Evolutionary conservation across 805 yeast species (phyloP).

Genomic region (Candida railenensis): DNA sequence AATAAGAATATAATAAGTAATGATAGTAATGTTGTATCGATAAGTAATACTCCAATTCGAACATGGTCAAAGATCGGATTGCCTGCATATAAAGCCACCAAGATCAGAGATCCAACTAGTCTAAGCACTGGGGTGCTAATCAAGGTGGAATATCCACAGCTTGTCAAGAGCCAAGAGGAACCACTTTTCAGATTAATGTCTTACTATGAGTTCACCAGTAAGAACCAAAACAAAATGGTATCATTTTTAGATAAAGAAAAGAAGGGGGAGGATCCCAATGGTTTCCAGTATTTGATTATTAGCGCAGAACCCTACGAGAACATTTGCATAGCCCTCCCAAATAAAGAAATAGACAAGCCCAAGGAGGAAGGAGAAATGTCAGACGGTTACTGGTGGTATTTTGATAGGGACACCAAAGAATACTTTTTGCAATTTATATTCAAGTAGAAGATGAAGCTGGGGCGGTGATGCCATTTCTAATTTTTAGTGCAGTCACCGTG

Average conservation of each 20-base stretch:
- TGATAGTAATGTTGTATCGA: conserved; percentile 24
- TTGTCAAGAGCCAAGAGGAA: conserved; percentile 34
- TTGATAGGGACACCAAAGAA: conserved; percentile 68
- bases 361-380: conserved; percentile 21
- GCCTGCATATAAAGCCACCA: conserved; percentile 69
- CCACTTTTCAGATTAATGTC: conserved; percentile 80
- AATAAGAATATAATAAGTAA: conserved; percentile 7
- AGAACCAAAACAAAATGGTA: conserved; percentile 39
- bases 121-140: conserved; percentile 65
- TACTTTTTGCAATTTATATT: conserved; percentile 71
- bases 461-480: background rate
- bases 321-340: conserved; percentile 72
- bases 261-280: conserved; percentile 24
- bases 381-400: conserved; percentile 59
- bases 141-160: conserved; percentile 54
- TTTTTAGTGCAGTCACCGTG: too few species aligned
- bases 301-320: conserved; percentile 93
- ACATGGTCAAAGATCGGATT: conserved; percentile 62
- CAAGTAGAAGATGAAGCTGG: background rate
- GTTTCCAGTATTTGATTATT: conserved; percentile 69
- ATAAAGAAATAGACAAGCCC: conserved; percentile 45
- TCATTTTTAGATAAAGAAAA: conserved; percentile 20
- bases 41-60: conserved; percentile 42
- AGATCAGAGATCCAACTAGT: conserved; percentile 62
- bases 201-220: conserved; percentile 56